Evolutionary conservation across 2,329 filamentous ascomycete species (phyloP), one percentile per base, ranked within the genome.

Genomic region (Ceratocystis colombiana): DNA sequence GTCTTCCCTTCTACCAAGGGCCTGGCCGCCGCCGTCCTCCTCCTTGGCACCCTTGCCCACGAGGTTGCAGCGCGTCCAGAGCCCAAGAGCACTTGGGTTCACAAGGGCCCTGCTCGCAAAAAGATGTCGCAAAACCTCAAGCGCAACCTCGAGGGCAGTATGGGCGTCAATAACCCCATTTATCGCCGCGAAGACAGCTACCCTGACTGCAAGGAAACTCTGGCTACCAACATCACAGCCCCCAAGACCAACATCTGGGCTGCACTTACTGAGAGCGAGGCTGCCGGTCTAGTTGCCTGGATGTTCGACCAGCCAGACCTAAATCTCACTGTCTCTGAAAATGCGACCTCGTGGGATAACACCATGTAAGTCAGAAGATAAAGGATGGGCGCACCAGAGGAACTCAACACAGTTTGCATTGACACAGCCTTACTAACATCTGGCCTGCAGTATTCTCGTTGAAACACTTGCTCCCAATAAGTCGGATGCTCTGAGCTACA

Each of bases 401-500:
- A 20, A 3, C 20, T n/a, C 1, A 20, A 2, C 17, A 2, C 15
- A 6, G 17, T 48, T n/a, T 20, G 45, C 45, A 48, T 17, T 48
- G 3, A 48, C 46, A 48, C 45, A 48, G 45, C 5, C n/a, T 22
- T 20, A 50, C 28, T 61, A 59, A 53, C 48, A 55, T 45, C 5
- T 20, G 17, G 2, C 28, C 37, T 4, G 12, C 25, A 68, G 67
- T 30, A 61, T 68, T 22, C 65, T 68, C 15, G 62, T 82, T 22
- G 79, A 82, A 68, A 76, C 77, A 0, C 72, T 82, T 1, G 77
- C 75, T 41, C 73, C 77, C 6, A 82, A 82, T 72, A 82, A 82
- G 70, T 75, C 76, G 0, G 74, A 75, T 57, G 78, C 75, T 0
- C 70, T 82, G 6, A 73, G 75, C 0, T 82, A 78, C 69, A 70